Evolutionary conservation across 208 protist species (phyloP).

Genomic region (Trypanosoma theileri): DNA sequence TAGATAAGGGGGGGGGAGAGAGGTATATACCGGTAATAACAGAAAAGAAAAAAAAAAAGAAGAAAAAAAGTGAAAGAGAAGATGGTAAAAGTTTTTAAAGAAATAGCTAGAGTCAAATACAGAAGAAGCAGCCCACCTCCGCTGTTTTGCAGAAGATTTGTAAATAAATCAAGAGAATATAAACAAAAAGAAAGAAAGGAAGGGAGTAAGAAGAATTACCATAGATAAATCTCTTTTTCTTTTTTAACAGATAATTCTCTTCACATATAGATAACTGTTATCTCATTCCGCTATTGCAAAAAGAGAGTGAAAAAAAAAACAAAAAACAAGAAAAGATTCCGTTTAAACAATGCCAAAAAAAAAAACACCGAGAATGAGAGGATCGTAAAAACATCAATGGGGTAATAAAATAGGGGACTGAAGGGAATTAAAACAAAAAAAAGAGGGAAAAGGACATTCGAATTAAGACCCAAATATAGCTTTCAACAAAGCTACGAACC

Average conservation of each 20-base stretch:
- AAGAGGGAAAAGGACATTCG: slow-evolving; percentile 12
- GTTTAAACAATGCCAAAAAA: neutral
- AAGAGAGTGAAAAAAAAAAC: neutral
- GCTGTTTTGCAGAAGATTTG: no score
- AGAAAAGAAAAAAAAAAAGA: no score
- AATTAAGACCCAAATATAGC: slow-evolving; percentile 11
- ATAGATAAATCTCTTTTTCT: no score
- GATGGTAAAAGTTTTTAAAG: no score
- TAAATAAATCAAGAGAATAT: neutral
- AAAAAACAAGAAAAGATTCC: neutral
- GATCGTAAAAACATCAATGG: neutral
- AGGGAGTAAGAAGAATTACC: no score
- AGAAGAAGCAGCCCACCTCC: no score
- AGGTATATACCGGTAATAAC: no score
- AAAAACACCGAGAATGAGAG: neutral
- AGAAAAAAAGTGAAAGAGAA: no score
- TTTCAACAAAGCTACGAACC: neutral
- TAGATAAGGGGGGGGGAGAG: no score
- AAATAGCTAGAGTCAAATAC: no score
- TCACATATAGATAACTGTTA: no score
- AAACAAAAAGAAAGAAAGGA: neutral
- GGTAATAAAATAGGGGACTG: neutral
- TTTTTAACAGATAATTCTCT: no score
- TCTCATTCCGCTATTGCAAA: neutral
- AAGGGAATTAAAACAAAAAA: slow-evolving; percentile 15